Percentiles rank a stretch among this genome's conserved stretches.
phyloP scores from a whole-genome alignment of 163 green algal species.

The Chloromonas sp. region DNA sequence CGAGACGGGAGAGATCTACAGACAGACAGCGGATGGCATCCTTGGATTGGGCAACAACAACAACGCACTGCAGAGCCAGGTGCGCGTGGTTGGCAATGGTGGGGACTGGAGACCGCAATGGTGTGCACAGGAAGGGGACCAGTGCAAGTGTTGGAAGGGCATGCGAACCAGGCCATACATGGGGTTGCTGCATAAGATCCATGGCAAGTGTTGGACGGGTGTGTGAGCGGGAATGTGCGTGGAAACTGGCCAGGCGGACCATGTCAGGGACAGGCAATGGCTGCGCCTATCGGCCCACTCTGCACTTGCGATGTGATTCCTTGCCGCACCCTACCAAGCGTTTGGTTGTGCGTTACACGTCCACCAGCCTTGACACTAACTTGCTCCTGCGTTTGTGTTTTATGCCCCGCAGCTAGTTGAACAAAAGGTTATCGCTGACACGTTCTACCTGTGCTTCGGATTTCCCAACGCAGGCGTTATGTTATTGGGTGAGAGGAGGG shows the following conservation, averaged over 20 bases:
- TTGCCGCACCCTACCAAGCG: too few relatives aligned
- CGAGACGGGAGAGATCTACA: slow-evolving; percentile 90
- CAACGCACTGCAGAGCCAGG: slow-evolving; percentile 74
- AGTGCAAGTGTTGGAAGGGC: not conserved
- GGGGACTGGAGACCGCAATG: too few relatives aligned
- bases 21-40: slow-evolving; percentile 84
- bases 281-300: too few relatives aligned
- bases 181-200: too few relatives aligned
- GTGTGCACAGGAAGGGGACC: too few relatives aligned
- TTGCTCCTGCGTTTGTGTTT: not conserved
- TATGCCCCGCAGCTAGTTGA: slow-evolving; percentile 15
- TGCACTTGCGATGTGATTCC: too few relatives aligned
- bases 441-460: slow-evolving; percentile 90
- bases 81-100: slow-evolving; percentile 4
- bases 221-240: too few relatives aligned
- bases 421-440: slow-evolving; percentile 55
- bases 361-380: not conserved
- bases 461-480: slow-evolving; percentile 64
- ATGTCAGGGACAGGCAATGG: too few relatives aligned
- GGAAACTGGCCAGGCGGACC: too few relatives aligned
- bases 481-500: slow-evolving; percentile 58
- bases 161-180: not conserved
- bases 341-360: too few relatives aligned
- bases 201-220: too few relatives aligned
- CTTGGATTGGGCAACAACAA: slow-evolving; percentile 81